Evolutionary conservation across 441 rosid genomes (phyloP), one percentile per base, ranked within the genome.

Genomic region (Corymbia calophylla): DNA sequence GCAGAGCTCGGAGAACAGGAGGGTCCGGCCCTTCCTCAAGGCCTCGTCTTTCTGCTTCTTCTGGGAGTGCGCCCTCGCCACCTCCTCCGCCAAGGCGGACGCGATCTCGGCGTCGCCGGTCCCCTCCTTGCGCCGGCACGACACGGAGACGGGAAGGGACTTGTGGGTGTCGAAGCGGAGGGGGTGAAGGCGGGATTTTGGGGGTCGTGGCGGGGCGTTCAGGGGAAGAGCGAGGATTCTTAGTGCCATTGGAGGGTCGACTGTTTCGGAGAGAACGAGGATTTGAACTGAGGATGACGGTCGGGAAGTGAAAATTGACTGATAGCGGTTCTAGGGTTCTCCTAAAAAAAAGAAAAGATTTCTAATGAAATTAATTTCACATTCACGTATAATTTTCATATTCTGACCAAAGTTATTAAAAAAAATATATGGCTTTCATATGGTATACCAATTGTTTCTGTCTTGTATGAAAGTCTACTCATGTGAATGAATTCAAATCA

Each of bases 1-100:
- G 91, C 97, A 95, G n/a, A 97, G 88, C 94, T 95, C 97, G 8
- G 89, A 80, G 94, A 95, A 95, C 16, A 97, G 90, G 87, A 97
- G 87, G 88, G 93, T 94, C 58, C 91, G 92, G 93, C 97, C 96
- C 91, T 95, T 96, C 92, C 91, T 92, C 98, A 97, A 92, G 89
- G 99, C 98, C 85, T 95, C 96, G 77, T 95, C 91, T 56, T 94
- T 95, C 87, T 93, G 97, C 87, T 87, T 91, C 87, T 90, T 53
- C 29, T 91, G 94, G 91, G 94, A 87, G 85, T 92, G 95, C 49
- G 93, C 93, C 91, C 93, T 96, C 51, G 94, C 94, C 85, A 95
- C 93, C 86, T 95, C 94, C 81, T 94, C 58, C 1, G 97, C 95
- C 60, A 97, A 91, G 87, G 94, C 97, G 73, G 93, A 92, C 8